Conservation (phyloP, 768 basidiomycete genomes). For the Fibroporia radiculosa region DNA sequence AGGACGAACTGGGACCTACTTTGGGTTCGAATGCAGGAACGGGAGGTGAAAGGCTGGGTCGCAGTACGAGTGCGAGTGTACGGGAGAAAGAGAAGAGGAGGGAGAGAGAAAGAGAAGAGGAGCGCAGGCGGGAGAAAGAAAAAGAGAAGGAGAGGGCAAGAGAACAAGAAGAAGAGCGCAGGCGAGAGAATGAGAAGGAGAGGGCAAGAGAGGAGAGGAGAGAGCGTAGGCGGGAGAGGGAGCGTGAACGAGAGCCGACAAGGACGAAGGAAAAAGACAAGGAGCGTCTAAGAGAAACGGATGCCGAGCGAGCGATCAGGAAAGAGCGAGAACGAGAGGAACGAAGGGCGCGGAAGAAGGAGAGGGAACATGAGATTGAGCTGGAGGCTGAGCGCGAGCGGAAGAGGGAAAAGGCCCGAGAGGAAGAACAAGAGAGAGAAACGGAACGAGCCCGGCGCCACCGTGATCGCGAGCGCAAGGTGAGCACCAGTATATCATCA, state of each 20-base stretch:
- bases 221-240: background rate
- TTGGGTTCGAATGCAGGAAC: constrained; percentile 10
- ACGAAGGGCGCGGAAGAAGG: background rate
- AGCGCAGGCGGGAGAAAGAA: background rate
- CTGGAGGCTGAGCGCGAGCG: background rate
- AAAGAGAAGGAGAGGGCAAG: background rate
- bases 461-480: background rate
- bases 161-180: background rate
- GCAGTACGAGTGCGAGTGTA: constrained; percentile 1
- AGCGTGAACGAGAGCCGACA: background rate
- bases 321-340: constrained; percentile 1
- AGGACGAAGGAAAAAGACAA: background rate
- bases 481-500: background rate
- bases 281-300: background rate
- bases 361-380: background rate
- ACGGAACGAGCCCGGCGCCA: background rate
- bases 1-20: background rate
- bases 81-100: constrained; percentile 1
- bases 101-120: background rate
- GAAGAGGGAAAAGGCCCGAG: constrained; percentile 4
- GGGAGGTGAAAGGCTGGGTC: background rate
- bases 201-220: background rate
- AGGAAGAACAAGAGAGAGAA: constrained; percentile 1
- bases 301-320: too few species aligned
- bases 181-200: background rate